Conservation (phyloP, 2,329 filamentous ascomycete genomes). For the Cryoendolithus antarcticus region DNA sequence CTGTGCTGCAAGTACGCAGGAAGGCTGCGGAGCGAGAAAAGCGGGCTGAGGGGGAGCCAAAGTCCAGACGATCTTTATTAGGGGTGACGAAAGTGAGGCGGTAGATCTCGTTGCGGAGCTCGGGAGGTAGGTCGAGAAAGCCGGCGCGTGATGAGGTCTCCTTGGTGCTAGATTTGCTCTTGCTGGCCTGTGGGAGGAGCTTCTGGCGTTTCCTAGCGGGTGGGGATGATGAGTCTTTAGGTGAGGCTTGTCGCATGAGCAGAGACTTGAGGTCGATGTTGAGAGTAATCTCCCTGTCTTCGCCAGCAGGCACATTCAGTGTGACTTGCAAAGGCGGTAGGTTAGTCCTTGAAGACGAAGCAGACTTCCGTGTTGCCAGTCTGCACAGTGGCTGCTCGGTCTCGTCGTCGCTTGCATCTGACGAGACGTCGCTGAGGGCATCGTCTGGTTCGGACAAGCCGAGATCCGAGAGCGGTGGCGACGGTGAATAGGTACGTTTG, state of each 20-base stretch:
- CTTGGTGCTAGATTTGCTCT: neutral
- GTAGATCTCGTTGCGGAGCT: constrained; percentile 38
- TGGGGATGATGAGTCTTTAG: neutral
- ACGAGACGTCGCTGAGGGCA: constrained; percentile 8
- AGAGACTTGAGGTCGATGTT: constrained; percentile 6
- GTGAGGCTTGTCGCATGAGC: neutral
- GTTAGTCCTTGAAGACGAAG: neutral
- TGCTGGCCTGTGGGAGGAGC: neutral
- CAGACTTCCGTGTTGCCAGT: neutral
- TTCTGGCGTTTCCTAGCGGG: constrained; percentile 1
- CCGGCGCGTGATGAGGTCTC: constrained; percentile 7
- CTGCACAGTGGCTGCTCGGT: no score
- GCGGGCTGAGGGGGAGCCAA: constrained; percentile 21
- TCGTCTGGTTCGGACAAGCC: constrained; percentile 10
- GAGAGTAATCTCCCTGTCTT: constrained; percentile 32
- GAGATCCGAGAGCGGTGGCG: constrained; percentile 13
- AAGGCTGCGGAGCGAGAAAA: constrained; percentile 33
- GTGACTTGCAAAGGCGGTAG: constrained; percentile 25
- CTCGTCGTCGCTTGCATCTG: neutral
- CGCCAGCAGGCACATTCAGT: constrained; percentile 34
- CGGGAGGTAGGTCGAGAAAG: constrained; percentile 28
- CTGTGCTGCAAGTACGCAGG: constrained; percentile 33
- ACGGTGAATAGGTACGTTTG: constrained; percentile 19
- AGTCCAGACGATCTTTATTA: constrained; percentile 21
- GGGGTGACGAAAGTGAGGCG: constrained; percentile 27